Evolutionary conservation across 208 protist species (phyloP).

Genomic region (Hexamita inflata): DNA sequence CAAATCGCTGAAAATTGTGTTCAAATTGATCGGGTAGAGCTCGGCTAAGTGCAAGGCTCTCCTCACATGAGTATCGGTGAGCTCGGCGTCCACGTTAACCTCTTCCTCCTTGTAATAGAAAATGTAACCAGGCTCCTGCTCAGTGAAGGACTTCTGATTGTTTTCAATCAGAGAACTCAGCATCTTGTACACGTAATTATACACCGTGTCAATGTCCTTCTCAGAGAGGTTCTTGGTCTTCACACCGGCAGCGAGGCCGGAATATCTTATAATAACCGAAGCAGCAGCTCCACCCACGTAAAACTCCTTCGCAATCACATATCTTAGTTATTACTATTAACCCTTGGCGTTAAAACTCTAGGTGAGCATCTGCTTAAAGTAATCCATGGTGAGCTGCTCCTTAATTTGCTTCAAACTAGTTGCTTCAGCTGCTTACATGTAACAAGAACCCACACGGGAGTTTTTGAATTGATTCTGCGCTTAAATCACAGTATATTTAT

Average conservation of each 20-base stretch:
- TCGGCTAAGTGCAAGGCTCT: too few species aligned
- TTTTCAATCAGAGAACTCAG: not conserved
- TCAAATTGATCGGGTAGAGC: too few species aligned
- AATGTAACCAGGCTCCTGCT: not conserved
- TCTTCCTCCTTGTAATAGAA: slow-evolving; percentile 16
- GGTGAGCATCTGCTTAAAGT: too few species aligned
- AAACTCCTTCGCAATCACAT: not conserved
- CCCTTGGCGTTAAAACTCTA: too few species aligned
- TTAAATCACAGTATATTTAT: too few species aligned
- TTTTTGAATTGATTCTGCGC: too few species aligned
- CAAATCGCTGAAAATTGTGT: too few species aligned
- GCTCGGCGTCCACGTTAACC: not conserved
- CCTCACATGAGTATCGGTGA: too few species aligned
- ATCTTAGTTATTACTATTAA: not conserved
- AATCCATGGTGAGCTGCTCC: too few species aligned
- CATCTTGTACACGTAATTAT: not conserved
- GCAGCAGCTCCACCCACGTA: slow-evolving; percentile 6
- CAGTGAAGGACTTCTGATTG: not conserved
- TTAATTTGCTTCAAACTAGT: too few species aligned
- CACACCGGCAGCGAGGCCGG: not conserved
- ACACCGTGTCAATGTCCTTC: not conserved
- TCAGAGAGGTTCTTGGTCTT: not conserved
- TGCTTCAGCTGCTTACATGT: too few species aligned
- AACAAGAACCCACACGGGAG: too few species aligned
- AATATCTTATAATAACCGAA: not conserved